Evolutionary conservation across 257 asterid genomes (phyloP).

Genomic region (Solanum pennellii): DNA sequence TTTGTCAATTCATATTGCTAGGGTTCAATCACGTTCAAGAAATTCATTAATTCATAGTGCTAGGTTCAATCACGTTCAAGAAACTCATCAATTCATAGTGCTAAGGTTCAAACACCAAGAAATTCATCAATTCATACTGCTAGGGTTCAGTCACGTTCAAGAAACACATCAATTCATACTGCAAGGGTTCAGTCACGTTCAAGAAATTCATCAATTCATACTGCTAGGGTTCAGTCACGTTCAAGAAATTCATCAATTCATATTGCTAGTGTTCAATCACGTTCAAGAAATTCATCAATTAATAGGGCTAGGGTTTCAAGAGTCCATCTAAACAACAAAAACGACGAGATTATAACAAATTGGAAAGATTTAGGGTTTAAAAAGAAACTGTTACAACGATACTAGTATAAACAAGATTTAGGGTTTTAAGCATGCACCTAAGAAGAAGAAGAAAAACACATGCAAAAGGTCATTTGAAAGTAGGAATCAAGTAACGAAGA

Average conservation of each 20-base stretch:
- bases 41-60: no score
- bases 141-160: neutral
- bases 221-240: neutral
- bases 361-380: neutral
- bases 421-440: neutral
- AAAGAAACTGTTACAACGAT: neutral
- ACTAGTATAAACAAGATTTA: neutral
- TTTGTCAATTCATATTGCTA: neutral
- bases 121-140: neutral
- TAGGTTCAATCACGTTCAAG: neutral
- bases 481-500: neutral
- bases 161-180: neutral
- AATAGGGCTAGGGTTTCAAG: neutral
- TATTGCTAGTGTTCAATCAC: neutral
- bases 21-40: neutral
- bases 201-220: neutral
- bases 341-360: neutral
- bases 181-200: neutral
- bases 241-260: neutral
- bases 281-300: neutral
- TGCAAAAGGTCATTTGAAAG: neutral
- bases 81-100: neutral
- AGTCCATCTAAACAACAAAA: neutral
- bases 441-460: neutral
- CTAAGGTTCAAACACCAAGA: neutral